Conservation (phyloP, 345 rosid species). For the Salix arbutifolia region DNA sequence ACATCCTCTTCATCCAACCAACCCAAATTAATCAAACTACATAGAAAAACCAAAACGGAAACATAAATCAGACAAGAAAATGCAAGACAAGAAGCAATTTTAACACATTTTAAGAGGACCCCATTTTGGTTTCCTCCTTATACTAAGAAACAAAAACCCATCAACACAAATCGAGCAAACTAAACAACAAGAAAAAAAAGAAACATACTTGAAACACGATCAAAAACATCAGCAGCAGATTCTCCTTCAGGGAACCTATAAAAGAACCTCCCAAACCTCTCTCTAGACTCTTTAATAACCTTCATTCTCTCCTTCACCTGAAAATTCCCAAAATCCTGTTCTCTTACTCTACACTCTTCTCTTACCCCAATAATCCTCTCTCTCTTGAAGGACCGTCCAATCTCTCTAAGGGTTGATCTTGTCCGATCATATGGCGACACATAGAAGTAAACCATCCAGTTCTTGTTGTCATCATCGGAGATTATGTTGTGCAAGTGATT, state of each 20-base stretch:
- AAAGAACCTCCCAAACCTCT: slow-evolving; percentile 76
- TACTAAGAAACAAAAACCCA: background rate
- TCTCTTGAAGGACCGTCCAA: slow-evolving; percentile 73
- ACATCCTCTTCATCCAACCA: no score
- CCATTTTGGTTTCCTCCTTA: background rate
- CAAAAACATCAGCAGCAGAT: slow-evolving; percentile 96
- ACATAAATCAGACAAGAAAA: no score
- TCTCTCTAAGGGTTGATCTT: slow-evolving; percentile 83
- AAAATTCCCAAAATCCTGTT: slow-evolving; percentile 96
- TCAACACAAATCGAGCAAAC: background rate
- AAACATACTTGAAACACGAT: slow-evolving; percentile 83
- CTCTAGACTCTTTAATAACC: slow-evolving; percentile 59
- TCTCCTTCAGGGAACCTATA: slow-evolving; percentile 98
- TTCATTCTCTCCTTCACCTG: slow-evolving; percentile 86
- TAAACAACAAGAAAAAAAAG: background rate
- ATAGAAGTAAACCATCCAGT: slow-evolving; percentile 85
- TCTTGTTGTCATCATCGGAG: slow-evolving; percentile 25
- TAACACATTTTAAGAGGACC: background rate
- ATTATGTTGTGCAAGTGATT: slow-evolving; percentile 43
- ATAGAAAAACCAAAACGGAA: no score
- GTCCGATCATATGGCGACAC: slow-evolving; percentile 92
- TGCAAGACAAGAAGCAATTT: no score
- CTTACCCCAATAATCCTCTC: slow-evolving; percentile 80
- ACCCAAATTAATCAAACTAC: no score
- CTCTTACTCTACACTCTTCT: slow-evolving; percentile 85